phyloP scores from a whole-genome alignment of 441 rosid genomes.

The Eruca vesicaria region DNA sequence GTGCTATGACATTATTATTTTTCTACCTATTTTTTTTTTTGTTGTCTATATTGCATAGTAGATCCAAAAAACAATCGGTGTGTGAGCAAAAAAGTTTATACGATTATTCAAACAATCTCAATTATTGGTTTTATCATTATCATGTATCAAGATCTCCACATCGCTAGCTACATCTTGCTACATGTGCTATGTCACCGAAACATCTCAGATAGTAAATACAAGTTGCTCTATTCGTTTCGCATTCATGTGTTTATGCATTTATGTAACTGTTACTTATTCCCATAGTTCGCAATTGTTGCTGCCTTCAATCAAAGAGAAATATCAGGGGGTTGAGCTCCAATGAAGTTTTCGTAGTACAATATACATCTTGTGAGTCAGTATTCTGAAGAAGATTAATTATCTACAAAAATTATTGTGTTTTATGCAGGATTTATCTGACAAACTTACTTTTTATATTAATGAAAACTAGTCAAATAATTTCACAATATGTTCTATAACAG shows the following conservation, averaged over 20 bases:
- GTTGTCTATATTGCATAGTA: neutral
- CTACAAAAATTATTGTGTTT: neutral
- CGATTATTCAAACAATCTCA: conserved; percentile 9
- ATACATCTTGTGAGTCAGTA: neutral
- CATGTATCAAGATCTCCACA: conserved; percentile 20
- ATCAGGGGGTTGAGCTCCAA: neutral
- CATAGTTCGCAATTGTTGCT: neutral
- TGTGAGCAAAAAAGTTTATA: neutral
- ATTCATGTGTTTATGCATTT: neutral
- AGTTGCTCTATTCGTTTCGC: neutral
- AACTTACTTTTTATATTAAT: no score
- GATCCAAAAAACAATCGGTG: conserved; percentile 17
- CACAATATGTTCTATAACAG: no score
- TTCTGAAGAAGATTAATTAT: neutral
- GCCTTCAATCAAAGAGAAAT: neutral
- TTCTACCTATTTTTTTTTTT: neutral
- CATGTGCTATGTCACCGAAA: conserved; percentile 28
- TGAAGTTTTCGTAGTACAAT: neutral
- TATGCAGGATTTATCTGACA: neutral
- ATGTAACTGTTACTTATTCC: neutral
- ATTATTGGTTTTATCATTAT: conserved; percentile 21
- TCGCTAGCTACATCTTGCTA: conserved; percentile 8
- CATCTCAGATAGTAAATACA: conserved; percentile 1
- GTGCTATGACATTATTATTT: conserved; percentile 33
- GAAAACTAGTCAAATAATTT: no score